A percentile compares a stretch with the other conserved stretches of the same genome.
Evolutionary conservation across 768 basidiomycete species (phyloP).

Genomic region (Tephrocybe sp.): DNA sequence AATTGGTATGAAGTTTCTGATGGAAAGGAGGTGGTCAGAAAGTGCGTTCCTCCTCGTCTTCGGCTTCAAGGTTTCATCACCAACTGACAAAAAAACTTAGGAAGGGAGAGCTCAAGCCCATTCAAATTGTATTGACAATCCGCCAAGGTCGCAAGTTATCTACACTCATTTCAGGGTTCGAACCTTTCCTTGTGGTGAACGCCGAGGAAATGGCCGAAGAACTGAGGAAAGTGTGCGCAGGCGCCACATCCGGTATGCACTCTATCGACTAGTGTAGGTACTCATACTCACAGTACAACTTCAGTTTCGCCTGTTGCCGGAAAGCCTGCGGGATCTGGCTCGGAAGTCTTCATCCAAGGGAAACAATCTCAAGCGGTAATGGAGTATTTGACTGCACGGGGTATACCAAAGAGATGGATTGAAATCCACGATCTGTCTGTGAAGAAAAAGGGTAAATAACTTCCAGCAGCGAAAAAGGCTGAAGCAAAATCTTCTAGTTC

Average conservation of each 20-base stretch:
- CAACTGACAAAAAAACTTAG: conserved; percentile 34
- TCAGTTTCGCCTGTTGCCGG: conserved; percentile 64
- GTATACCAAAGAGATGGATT: conserved; percentile 84
- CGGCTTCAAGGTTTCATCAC: background rate
- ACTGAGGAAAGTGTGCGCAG: conserved; percentile 72
- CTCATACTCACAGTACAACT: background rate
- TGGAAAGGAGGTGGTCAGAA: conserved; percentile 54
- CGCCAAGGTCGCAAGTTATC: conserved; percentile 77
- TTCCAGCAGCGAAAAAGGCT: conserved; percentile 52
- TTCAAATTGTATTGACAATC: conserved; percentile 66
- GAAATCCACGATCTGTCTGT: conserved; percentile 44
- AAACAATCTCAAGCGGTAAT: conserved; percentile 68
- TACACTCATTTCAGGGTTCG: conserved; percentile 77
- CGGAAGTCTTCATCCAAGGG: conserved; percentile 84
- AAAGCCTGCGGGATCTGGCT: conserved; percentile 44
- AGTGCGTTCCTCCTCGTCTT: conserved; percentile 39
- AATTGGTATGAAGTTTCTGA: conserved; percentile 66
- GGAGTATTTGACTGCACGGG: conserved; percentile 63
- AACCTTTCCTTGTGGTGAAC: conserved; percentile 64
- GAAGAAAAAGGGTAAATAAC: conserved; percentile 46
- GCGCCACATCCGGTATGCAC: conserved; percentile 68
- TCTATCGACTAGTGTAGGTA: background rate
- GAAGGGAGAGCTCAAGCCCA: conserved; percentile 73
- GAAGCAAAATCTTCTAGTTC: conserved; percentile 44
- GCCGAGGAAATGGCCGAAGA: conserved; percentile 78